Evolutionary conservation across 345 rosid species (phyloP), one percentile per base, ranked within the genome.

Genomic region (Ceriops tagal): DNA sequence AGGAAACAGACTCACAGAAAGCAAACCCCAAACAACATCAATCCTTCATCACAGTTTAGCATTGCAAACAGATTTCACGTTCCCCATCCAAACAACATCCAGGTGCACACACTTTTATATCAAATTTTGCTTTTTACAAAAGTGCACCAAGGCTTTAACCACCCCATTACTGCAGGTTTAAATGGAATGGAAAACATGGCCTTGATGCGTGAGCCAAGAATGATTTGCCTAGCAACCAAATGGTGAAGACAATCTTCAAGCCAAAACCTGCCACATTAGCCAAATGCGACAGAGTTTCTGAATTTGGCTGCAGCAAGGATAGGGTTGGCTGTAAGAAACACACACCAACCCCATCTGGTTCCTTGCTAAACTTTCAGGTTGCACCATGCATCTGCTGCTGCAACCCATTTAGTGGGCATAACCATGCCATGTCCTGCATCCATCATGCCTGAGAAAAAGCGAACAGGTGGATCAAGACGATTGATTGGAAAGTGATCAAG

Each of bases 151-250:
- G 78, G 65, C 37, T 28, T 60, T 53, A 57, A 61, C 77, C 75
- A 67, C 5, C 22, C 69, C 62, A 53, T 49, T 51, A 39, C 65
- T 11, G 62, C 56, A 51, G 11, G 58, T 37, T 51, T 47, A 61
- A 53, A 28, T 56, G 49, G 64, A 70, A 70, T 64, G 78, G 67
- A 47, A 68, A 62, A 59, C 79, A 72, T 51, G 58, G 22, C 83
- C 74, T 63, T 56, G 70, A 79, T 65, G 76, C 70, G 10, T 20
- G 84, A 86, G 90, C 90, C 90, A 95, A 95, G 97, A 90, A 95
- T 90, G 99, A 92, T 55, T 92, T 92, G 99, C 99, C 99, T 47
- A 22, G 79, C 87, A 87, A 82, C 84, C 92, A 79, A 84, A 80
- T 67, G 67, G 80, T 13, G 64, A 8, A 77, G 75, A 57, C 77